A percentile compares a stretch with the other conserved stretches of the same genome.
These are phyloP conservation scores for Annulohypoxylon moriforme DNA, from an alignment of 495 filamentous ascomycete genomes.

Conservation along the genomic window DNA sequence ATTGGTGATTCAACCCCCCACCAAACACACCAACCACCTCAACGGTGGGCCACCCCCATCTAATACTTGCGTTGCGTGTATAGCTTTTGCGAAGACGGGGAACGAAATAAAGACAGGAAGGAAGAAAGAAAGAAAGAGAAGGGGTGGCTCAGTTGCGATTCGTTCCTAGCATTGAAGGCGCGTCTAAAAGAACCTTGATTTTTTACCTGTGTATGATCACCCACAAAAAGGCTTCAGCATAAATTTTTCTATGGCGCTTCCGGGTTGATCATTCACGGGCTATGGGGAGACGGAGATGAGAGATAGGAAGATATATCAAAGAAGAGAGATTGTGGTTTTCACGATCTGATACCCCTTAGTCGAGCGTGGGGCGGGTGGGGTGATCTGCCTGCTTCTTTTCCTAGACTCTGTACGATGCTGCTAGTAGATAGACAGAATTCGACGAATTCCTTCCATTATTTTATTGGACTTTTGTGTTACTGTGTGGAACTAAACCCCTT, in stretches of 20 bases:
- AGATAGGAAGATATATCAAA: not conserved
- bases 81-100: not conserved
- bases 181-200: constrained; percentile 19
- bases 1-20: constrained; percentile 33
- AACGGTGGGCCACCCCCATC: not conserved
- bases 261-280: constrained; percentile 9
- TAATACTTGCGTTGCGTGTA: constrained; percentile 2
- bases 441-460: not conserved
- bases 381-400: constrained; percentile 15
- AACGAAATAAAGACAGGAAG: not conserved
- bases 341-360: constrained; percentile 33
- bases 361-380: constrained; percentile 2
- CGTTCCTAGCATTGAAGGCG: constrained; percentile 22
- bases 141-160: constrained; percentile 26
- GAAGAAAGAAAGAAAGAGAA: not conserved
- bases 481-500: not conserved
- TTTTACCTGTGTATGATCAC: constrained; percentile 15
- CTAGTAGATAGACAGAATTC: constrained; percentile 1
- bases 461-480: not conserved
- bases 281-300: not conserved
- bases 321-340: constrained; percentile 13
- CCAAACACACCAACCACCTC: constrained; percentile 3
- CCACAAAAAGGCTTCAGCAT: constrained; percentile 37
- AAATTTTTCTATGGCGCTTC: constrained; percentile 29
- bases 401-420: constrained; percentile 30